Evolutionary conservation across 352 stramenopile species (phyloP), one percentile per base, ranked within the genome.

Genomic region (Globisporangium viniferum): DNA sequence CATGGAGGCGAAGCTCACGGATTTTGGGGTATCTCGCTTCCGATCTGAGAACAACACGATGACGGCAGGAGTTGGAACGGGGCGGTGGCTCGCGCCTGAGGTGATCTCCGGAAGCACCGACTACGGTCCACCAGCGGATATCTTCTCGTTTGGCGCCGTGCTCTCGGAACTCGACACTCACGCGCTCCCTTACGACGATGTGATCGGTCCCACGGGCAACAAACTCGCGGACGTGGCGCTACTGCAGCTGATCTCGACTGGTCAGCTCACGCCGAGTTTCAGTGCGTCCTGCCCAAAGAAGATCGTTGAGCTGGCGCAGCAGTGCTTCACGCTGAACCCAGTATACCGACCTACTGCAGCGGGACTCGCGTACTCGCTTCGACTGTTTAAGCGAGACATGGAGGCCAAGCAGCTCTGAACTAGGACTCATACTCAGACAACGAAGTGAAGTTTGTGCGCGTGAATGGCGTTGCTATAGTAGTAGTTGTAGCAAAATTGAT

Each of bases 21-120:
- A 90, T 67, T 90, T 92, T 68, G 83, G 81, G 5, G 69, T 77
- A 6, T 80, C 82, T 14, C 70, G 80, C 5, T 83, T 77, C 63
- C 73, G 77, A n/a, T 82, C 75, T 0, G 62, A 73, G 31, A 65
- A 80, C 9, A 72, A 77, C 18, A 86, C 78, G 2, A 90, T 91
- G 83, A 91, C 79, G 8, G 59, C 69, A 0, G 31, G 60, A 1
- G 44, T 55, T 3, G 48, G 41, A 1, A 55, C 24, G 0, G 24
- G 51, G 61, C 20, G 35, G 4, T 51, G 57, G 57, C 35, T 62
- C 5, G 57, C 57, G 1, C 57, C 57, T 5, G 35, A 9, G 74
- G 73, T 31, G 70, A 81, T 35, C 56, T 70, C 5, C 70, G 76
- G 0, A 66, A 79, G 18, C 14, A 69, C 35, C 9, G 62, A 71